Base-by-base conservation (phyloP, 306 rosid species). In the Sicyos edulis region DNA sequence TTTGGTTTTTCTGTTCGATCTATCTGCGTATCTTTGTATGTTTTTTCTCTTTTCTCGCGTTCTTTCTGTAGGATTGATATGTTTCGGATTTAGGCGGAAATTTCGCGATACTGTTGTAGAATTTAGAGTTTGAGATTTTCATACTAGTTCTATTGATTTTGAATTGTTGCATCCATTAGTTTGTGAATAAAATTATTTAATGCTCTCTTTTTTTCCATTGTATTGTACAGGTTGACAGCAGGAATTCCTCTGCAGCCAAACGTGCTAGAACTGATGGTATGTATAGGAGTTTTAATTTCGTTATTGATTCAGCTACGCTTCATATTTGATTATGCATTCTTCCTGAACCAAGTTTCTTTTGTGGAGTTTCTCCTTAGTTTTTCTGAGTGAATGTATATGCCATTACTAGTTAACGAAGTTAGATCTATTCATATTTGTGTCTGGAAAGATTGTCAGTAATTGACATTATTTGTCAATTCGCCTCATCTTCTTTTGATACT, bases 221-320 rank as follows among this genome's bases (percentile, higher is more conserved):
- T 10, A 34, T 10, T 55, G 45, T 82, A 62, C 85, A 93, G 99
- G 92, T 91, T 56, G 99, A 91, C 80, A 89, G 84, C 83, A 88
- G 99, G 78, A 91, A 89, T 79, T 95, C 99, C 42, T 95, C 99
- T 14, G 97, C 99, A 16, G 80, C 91, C 34, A 95, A 95, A 90
- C 99, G 99, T 70, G 99, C 99, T 22, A 80, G 99, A 88, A 91
- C 99, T 62, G 99, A 95, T 77, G 99, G 99, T 95, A 78, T 32
- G 29, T 26, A 26, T 26, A 26, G 29, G 29, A 1, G 29, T 26
- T 3, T 26, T 26, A 26, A 26, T 26, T 26, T 3, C 29, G n/a
- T n/a, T n/a, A n/a, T n/a, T n/a, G n/a, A n/a, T n/a, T n/a, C n/a
- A n/a, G n/a, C n/a, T n/a, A n/a, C n/a, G n/a, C n/a, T n/a, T n/a